phyloP scores from a whole-genome alignment of 2,329 filamentous ascomycete species.

The Arthrobotrys musiformis region DNA sequence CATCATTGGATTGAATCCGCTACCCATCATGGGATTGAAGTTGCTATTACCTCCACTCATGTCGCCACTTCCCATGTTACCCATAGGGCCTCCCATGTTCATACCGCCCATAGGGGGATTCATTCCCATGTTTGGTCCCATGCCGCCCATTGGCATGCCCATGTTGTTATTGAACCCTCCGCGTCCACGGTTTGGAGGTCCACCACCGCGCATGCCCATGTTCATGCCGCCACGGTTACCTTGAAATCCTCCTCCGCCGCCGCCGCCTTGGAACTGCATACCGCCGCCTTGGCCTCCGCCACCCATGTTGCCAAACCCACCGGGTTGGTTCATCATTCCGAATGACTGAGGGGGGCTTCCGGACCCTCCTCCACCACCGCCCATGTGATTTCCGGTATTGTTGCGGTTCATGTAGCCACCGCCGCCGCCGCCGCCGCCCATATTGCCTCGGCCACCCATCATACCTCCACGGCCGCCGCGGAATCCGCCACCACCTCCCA shows the following conservation, averaged over 20 bases:
- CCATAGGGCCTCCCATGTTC: constrained; percentile 65
- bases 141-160: constrained; percentile 66
- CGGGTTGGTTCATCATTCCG: constrained; percentile 52
- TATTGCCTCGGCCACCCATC: constrained; percentile 62
- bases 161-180: constrained; percentile 66
- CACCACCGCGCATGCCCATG: constrained; percentile 66
- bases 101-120: constrained; percentile 61
- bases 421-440: constrained; percentile 62
- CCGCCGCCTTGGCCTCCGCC: constrained; percentile 60
- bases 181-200: constrained; percentile 71
- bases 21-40: constrained; percentile 65
- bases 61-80: constrained; percentile 61
- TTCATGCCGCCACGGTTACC: constrained; percentile 67
- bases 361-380: constrained; percentile 60
- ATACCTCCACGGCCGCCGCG: constrained; percentile 63
- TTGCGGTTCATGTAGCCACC: constrained; percentile 67
- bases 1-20: constrained; percentile 59
- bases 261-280: constrained; percentile 67
- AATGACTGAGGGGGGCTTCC: constrained; percentile 58
- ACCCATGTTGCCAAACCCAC: constrained; percentile 66
- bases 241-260: constrained; percentile 64
- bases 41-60: constrained; percentile 71
- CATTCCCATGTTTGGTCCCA: constrained; percentile 70
- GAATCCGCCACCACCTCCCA: constrained; percentile 67
- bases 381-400: constrained; percentile 64